phyloP scores from a whole-genome alignment of 2,329 filamentous ascomycete genomes.

The Chaetomium sp. region DNA sequence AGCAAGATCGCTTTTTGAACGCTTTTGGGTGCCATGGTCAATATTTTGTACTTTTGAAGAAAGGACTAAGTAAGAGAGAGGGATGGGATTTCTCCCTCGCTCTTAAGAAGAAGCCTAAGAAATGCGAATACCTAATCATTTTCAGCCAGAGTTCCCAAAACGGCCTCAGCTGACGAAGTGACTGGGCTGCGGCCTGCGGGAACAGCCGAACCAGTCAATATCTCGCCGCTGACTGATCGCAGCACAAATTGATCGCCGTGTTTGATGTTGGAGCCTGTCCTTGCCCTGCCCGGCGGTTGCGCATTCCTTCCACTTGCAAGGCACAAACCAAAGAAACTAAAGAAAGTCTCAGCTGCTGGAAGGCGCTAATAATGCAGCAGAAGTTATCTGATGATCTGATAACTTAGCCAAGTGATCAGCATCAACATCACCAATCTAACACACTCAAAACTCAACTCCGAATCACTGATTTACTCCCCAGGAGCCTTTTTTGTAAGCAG shows the following conservation, averaged over 20 bases:
- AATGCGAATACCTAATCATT: neutral
- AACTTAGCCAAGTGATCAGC: neutral
- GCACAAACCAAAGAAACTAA: neutral
- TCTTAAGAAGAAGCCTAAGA: neutral
- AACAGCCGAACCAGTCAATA: neutral
- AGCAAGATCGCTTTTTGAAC: constrained; percentile 12
- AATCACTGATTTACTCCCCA: too few species aligned
- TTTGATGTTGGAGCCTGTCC: neutral
- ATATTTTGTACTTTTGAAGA: neutral
- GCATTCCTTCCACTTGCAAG: neutral
- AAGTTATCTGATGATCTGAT: constrained; percentile 1
- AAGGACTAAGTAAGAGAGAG: neutral
- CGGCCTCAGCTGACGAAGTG: neutral
- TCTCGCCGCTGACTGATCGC: neutral
- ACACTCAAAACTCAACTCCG: too few species aligned
- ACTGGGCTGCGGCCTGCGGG: neutral
- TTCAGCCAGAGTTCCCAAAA: neutral
- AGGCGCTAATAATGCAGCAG: neutral
- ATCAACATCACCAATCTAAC: too few species aligned
- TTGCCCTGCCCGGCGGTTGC: neutral
- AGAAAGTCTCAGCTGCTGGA: neutral
- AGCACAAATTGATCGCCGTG: neutral
- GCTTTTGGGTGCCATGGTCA: constrained; percentile 1
- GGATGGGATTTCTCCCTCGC: neutral
- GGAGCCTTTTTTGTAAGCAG: too few species aligned